Evolutionary conservation across 495 filamentous ascomycete genomes (phyloP), one percentile per base, ranked within the genome.

Genomic region (Aspergillus sparsus): DNA sequence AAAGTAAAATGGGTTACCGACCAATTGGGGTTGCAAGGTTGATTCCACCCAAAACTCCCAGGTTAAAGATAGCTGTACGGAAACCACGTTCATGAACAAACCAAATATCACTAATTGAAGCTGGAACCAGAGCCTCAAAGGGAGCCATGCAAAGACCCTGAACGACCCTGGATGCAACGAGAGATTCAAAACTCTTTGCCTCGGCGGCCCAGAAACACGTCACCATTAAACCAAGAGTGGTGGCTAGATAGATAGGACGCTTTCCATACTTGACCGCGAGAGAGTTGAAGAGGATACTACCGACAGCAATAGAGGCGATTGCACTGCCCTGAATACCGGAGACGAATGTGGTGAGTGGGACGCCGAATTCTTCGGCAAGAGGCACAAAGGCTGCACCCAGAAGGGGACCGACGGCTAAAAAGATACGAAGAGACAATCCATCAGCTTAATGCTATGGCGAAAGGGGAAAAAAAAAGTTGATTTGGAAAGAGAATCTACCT

Each of bases 81-180:
- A 83, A 85, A 0, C 83, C 86, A 27, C 86, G 78, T 68, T 89
- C 74, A 65, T 89, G 86, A 34, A 88, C 85, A 63, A 84, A 88
- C 69, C 69, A 71, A 13, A 71, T 67, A 58, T 71, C 69, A 7
- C 58, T 53, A 39, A 71, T 71, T 0, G 69, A 71, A 16, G 69
- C 69, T 6, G 69, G 69, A 34, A 71, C 58, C 46, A 71, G 44
- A n/a, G 69, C 69, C 36, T 71, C 69, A 49, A 71, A 53, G 4
- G 69, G 69, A 12, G 67, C 69, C 69, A 72, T 72, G 49, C 70
- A 70, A 15, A 73, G 53, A 31, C 68, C 68, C 56, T 73, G 69
- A 1, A 78, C 33, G 7, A 78, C 62, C 18, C 80, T 66, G n/a
- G 76, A 65, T 0, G 71, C 85, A n/a, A 87, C 71, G 58, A 88